A percentile compares a stretch with the other conserved stretches of the same genome.
Evolutionary conservation across 2,329 filamentous ascomycete species (phyloP).

Genomic region (Exophiala spinifera): DNA sequence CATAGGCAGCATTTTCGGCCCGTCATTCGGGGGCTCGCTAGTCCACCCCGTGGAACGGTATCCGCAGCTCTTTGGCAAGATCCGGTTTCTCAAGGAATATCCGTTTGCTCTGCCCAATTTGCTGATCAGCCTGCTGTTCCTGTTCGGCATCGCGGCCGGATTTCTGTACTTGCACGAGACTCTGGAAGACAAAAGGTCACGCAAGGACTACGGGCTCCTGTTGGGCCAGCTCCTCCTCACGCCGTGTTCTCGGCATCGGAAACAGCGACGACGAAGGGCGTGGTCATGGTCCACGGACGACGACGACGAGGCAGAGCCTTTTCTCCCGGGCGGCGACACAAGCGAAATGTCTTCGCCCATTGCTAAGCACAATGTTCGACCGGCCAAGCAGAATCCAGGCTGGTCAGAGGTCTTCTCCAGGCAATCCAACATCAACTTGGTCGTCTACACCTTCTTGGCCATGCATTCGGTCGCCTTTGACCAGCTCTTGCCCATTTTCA

Average conservation of each 20-base stretch:
- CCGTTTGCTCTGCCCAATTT: conserved; percentile 86
- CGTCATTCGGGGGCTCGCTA: conserved; percentile 80
- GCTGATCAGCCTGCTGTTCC: conserved; percentile 70
- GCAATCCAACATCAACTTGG: conserved; percentile 71
- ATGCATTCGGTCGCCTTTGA: conserved; percentile 82
- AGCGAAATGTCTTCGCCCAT: conserved; percentile 22
- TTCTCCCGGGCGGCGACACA: conserved; percentile 11
- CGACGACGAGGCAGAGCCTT: conserved; percentile 24
- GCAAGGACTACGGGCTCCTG: conserved; percentile 70
- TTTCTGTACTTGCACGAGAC: conserved; percentile 85
- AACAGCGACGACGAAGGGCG: conserved; percentile 8
- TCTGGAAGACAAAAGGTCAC: conserved; percentile 65
- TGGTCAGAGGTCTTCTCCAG: conserved; percentile 67
- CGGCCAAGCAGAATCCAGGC: conserved; percentile 34
- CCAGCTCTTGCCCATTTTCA: conserved; percentile 82
- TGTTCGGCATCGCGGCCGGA: conserved; percentile 70
- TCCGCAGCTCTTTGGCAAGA: conserved; percentile 66
- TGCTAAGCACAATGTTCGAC: conserved; percentile 6
- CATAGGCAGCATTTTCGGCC: conserved; percentile 81
- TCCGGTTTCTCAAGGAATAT: conserved; percentile 67
- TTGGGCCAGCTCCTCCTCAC: conserved; percentile 65
- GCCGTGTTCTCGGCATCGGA: conserved; percentile 34
- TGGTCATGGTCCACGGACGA: too few species aligned
- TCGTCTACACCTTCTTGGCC: conserved; percentile 76
- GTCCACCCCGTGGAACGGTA: conserved; percentile 75